phyloP scores from a whole-genome alignment of 441 rosid species.

The Dalechampia spathulata region DNA sequence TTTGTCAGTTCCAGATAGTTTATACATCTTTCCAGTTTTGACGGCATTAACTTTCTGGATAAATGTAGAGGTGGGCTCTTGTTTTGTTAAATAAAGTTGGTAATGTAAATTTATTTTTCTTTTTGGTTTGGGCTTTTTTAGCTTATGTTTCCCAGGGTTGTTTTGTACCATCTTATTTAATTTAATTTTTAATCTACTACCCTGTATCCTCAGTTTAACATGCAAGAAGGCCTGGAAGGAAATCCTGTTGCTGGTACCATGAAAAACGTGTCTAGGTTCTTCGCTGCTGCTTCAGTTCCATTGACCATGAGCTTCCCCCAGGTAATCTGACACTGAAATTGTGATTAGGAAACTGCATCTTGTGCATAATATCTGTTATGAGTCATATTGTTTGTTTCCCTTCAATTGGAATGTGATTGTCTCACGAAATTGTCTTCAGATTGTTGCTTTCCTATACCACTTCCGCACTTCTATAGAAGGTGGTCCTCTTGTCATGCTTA shows the following conservation, averaged over 20 bases:
- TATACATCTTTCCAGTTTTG: conserved; percentile 59
- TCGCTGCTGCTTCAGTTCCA: conserved; percentile 64
- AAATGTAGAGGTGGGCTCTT: conserved; percentile 66
- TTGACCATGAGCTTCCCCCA: conserved; percentile 61
- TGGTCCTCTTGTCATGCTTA: not conserved
- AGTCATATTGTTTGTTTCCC: not conserved
- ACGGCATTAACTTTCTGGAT: conserved; percentile 61
- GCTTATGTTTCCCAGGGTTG: not conserved
- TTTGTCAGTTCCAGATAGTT: conserved; percentile 64
- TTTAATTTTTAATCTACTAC: conserved; percentile 2
- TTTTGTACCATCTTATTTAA: not conserved
- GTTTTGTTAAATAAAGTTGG: not conserved
- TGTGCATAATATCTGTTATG: too few relatives aligned
- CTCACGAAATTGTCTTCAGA: not conserved
- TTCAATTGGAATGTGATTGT: not conserved
- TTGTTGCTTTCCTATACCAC: not conserved
- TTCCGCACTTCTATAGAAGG: too few relatives aligned
- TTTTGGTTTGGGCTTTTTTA: not conserved
- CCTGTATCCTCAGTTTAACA: conserved; percentile 41
- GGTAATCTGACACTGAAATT: too few relatives aligned
- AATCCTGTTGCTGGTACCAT: conserved; percentile 48
- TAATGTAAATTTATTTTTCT: not conserved
- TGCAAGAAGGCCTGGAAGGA: conserved; percentile 89
- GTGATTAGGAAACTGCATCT: too few relatives aligned
- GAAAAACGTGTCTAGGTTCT: conserved; percentile 46